phyloP scores from a whole-genome alignment of 2,329 filamentous ascomycete genomes.

The Alternaria alternata region DNA sequence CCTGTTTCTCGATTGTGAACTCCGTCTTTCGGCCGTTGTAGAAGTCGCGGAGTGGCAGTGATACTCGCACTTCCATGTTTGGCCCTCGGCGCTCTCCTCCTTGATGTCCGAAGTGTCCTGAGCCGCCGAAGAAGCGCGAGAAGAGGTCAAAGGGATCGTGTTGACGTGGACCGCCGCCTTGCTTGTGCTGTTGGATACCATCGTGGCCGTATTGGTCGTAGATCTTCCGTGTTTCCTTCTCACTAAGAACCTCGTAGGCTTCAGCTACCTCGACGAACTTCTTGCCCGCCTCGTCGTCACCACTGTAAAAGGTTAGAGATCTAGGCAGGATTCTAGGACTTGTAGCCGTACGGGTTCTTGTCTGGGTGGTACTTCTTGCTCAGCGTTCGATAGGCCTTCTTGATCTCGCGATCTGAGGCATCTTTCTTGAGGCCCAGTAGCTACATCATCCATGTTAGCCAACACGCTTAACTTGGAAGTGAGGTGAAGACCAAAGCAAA shows the following conservation, averaged over 20 bases:
- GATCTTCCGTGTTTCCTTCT: constrained; percentile 80
- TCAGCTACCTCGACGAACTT: constrained; percentile 95
- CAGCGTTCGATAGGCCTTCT: constrained; percentile 88
- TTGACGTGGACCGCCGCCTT: constrained; percentile 70
- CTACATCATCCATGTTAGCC: constrained; percentile 57
- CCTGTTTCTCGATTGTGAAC: constrained; percentile 92
- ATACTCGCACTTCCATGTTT: constrained; percentile 86
- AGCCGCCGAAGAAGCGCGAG: constrained; percentile 93
- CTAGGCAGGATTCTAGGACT: constrained; percentile 14
- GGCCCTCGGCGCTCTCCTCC: constrained; percentile 83
- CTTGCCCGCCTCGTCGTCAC: constrained; percentile 79
- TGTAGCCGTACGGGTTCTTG: constrained; percentile 83
- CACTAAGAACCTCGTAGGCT: constrained; percentile 90
- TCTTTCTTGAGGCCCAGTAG: constrained; percentile 80
- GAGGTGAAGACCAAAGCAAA: not conserved
- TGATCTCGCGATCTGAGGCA: constrained; percentile 87
- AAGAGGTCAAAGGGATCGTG: constrained; percentile 95
- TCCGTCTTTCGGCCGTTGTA: constrained; percentile 89
- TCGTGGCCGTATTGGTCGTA: constrained; percentile 97
- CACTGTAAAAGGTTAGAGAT: constrained; percentile 57
- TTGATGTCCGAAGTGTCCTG: constrained; percentile 79
- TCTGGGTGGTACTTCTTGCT: constrained; percentile 98
- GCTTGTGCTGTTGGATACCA: constrained; percentile 82
- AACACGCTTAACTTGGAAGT: not conserved
- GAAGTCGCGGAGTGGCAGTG: constrained; percentile 84